Evolutionary conservation across 2,329 filamentous ascomycete genomes (phyloP).

Genomic region (Dactylellina cionopaga): DNA sequence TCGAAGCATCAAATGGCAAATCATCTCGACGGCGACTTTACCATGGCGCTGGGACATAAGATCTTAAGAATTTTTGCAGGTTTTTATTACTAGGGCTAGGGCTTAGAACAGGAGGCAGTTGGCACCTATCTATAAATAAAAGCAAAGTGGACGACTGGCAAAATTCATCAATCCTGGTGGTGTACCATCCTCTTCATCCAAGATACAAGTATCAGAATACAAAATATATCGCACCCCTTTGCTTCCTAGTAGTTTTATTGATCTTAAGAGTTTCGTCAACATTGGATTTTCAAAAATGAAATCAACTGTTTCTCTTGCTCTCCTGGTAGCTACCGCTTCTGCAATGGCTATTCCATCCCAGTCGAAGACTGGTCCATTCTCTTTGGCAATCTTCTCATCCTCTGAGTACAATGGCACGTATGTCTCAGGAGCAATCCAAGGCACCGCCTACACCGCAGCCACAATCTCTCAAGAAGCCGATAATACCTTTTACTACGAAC

Average conservation of each 20-base stretch:
- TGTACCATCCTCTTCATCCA: no score
- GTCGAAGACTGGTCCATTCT: constrained; percentile 14
- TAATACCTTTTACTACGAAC: constrained; percentile 32
- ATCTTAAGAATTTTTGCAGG: no score
- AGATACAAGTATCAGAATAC: no score
- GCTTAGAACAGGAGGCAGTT: no score
- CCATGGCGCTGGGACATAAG: no score
- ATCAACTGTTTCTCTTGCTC: constrained; percentile 6
- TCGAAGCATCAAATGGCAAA: background rate
- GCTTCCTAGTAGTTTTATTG: background rate
- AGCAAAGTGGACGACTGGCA: no score
- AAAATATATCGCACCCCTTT: no score
- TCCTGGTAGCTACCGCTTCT: background rate
- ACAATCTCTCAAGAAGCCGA: constrained; percentile 12
- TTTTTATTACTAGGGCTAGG: no score
- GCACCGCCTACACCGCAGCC: constrained; percentile 18
- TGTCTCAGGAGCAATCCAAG: constrained; percentile 14
- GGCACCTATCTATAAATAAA: no score
- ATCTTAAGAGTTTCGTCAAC: background rate
- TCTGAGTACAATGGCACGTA: constrained; percentile 25
- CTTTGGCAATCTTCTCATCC: constrained; percentile 16
- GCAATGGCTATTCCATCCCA: constrained; percentile 3
- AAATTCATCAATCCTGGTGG: no score
- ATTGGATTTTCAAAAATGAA: constrained; percentile 25
- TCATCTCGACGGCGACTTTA: constrained; percentile 30